A percentile compares a stretch with the other conserved stretches of the same genome.
phyloP scores from a whole-genome alignment of 257 asterid species.

The Leptodermis oblonga region DNA sequence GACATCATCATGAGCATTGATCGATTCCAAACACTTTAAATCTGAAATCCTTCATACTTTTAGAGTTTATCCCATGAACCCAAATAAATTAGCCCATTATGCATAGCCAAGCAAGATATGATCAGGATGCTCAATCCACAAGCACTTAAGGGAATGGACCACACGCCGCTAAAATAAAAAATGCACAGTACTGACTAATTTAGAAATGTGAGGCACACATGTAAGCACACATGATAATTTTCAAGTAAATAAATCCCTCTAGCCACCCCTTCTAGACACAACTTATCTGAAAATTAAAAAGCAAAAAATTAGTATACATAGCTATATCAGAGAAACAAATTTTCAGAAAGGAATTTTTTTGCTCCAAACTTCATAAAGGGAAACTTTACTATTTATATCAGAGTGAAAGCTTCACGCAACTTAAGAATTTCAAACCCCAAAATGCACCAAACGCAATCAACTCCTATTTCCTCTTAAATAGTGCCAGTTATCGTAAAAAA shows the following conservation, averaged over 20 bases:
- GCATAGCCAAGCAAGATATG: constrained; percentile 70
- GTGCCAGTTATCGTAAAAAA: constrained; percentile 8
- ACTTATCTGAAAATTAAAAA: neutral
- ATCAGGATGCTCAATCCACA: constrained; percentile 92
- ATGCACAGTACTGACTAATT: too few species aligned
- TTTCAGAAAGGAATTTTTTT: neutral
- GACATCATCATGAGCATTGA: constrained; percentile 83
- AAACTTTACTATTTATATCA: neutral
- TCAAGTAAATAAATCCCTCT: neutral
- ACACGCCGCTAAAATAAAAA: too few species aligned
- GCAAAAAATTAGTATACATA: neutral
- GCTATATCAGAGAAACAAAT: neutral
- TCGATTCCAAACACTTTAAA: constrained; percentile 78
- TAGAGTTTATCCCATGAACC: constrained; percentile 94
- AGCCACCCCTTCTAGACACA: constrained; percentile 3
- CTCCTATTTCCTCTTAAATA: neutral
- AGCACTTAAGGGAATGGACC: too few species aligned
- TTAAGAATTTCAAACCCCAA: neutral
- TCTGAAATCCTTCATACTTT: constrained; percentile 80
- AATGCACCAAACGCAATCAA: constrained; percentile 8
- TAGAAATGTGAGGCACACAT: too few species aligned
- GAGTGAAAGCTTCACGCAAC: neutral
- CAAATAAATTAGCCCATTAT: constrained; percentile 55
- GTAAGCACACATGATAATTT: neutral
- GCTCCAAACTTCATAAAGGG: neutral